Evolutionary conservation across 768 basidiomycete genomes (phyloP).

Genomic region (Amanita muscaria): DNA sequence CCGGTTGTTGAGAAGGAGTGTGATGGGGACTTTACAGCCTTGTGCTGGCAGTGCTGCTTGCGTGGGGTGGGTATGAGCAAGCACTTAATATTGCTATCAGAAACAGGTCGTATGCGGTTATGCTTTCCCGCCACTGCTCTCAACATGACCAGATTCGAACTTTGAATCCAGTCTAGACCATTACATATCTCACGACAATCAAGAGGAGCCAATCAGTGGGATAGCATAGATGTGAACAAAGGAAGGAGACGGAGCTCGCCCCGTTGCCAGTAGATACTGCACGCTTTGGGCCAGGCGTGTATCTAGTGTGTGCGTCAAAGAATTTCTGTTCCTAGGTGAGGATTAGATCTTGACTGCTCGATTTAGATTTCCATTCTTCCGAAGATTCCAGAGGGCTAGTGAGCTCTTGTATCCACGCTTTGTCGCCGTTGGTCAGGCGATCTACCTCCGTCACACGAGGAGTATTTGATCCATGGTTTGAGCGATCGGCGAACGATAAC

Average conservation of each 20-base stretch:
- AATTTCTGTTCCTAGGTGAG: constrained; percentile 38
- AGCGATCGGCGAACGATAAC: constrained; percentile 36
- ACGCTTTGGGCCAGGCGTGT: constrained; percentile 44
- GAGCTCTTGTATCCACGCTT: constrained; percentile 34
- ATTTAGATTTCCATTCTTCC: constrained; percentile 38
- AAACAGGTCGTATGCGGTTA: constrained; percentile 21
- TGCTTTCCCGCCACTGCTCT: constrained; percentile 22
- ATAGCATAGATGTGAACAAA: too few relatives aligned
- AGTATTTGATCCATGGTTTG: constrained; percentile 32
- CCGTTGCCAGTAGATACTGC: constrained; percentile 47
- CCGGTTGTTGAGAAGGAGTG: too few relatives aligned
- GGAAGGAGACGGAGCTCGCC: constrained; percentile 26
- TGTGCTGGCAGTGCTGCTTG: too few relatives aligned
- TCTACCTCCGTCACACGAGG: constrained; percentile 23
- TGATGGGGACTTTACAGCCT: too few relatives aligned
- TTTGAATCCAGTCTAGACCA: constrained; percentile 33
- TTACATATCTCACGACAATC: too few relatives aligned
- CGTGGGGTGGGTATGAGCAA: too few relatives aligned
- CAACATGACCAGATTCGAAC: constrained; percentile 31
- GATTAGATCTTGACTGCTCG: constrained; percentile 35
- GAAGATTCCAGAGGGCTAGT: constrained; percentile 23
- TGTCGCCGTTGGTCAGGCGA: constrained; percentile 39
- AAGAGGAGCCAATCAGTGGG: background rate
- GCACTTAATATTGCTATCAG: too few relatives aligned
- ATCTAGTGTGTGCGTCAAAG: constrained; percentile 42